Evolutionary conservation across 73 alveolate species (phyloP).

Genomic region (Symbiodinium natans): DNA sequence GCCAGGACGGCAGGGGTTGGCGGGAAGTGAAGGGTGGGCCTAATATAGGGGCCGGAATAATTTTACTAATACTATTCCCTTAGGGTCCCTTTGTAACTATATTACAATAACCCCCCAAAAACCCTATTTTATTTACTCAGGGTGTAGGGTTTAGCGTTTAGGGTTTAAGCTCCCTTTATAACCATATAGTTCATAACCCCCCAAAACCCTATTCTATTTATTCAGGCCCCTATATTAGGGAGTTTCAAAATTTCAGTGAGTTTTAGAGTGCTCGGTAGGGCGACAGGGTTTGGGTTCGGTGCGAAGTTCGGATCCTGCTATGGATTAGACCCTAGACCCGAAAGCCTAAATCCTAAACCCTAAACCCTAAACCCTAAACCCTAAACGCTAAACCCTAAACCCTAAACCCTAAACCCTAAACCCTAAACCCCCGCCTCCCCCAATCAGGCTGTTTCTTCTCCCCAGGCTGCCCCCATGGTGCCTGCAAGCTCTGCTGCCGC

Average conservation of each 20-base stretch:
- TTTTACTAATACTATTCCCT: no score
- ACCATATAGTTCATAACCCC: no score
- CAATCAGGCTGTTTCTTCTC: background rate
- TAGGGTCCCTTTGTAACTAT: no score
- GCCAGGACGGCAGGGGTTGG: constrained; percentile 26
- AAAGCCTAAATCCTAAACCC: background rate
- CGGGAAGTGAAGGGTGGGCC: background rate
- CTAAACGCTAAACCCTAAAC: background rate
- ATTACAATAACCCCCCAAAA: no score
- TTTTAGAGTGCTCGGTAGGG: no score
- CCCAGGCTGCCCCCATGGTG: constrained; percentile 38
- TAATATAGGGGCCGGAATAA: no score
- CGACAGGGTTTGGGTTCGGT: no score
- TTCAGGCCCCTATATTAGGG: background rate
- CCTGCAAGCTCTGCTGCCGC: constrained; percentile 92
- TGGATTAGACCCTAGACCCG: background rate
- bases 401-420: background rate
- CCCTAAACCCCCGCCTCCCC: background rate
- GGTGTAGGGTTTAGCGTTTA: background rate
- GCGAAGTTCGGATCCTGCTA: background rate
- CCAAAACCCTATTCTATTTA: no score
- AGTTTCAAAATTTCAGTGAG: no score
- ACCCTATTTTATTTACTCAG: background rate
- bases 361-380: background rate
- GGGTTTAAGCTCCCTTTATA: background rate